These are phyloP conservation scores for Gypsophila paniculata DNA, from an alignment of 179 eudicot species.

Conservation along the genomic window DNA sequence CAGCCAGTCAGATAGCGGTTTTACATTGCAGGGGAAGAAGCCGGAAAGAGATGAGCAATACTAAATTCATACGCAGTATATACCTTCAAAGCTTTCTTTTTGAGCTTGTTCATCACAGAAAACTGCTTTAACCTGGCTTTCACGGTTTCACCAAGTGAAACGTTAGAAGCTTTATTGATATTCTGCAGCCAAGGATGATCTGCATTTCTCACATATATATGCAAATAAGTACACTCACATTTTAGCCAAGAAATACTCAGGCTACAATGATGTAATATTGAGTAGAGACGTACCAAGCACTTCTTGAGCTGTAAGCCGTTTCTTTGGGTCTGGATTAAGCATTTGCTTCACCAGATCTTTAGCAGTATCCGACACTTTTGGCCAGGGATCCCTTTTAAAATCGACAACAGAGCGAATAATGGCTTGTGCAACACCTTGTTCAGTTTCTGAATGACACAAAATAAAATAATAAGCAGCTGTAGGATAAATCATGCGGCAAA, in stretches of 20 bases:
- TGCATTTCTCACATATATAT: constrained; percentile 21
- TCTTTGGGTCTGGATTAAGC: constrained; percentile 73
- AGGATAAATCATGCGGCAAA: background rate
- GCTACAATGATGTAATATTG: background rate
- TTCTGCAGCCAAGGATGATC: constrained; percentile 84
- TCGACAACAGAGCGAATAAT: constrained; percentile 72
- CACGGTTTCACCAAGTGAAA: constrained; percentile 73
- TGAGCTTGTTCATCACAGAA: constrained; percentile 85
- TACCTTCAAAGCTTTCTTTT: constrained; percentile 76
- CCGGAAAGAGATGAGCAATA: background rate
- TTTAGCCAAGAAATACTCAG: background rate
- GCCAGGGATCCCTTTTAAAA: constrained; percentile 96
- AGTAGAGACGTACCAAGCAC: constrained; percentile 53
- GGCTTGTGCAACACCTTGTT: constrained; percentile 88
- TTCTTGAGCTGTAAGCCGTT: constrained; percentile 80
- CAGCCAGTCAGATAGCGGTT: background rate
- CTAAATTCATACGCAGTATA: background rate
- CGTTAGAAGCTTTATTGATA: constrained; percentile 46
- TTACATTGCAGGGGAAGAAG: background rate
- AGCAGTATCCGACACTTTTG: constrained; percentile 79
- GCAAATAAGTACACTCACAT: background rate
- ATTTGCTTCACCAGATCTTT: constrained; percentile 70
- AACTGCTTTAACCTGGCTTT: constrained; percentile 84
- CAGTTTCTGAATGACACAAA: constrained; percentile 51
- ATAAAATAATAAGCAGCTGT: background rate